Percentiles rank a stretch among this genome's conserved stretches.
phyloP scores from a whole-genome alignment of 2,329 filamentous ascomycete genomes.

The Colletotrichum sp. region DNA sequence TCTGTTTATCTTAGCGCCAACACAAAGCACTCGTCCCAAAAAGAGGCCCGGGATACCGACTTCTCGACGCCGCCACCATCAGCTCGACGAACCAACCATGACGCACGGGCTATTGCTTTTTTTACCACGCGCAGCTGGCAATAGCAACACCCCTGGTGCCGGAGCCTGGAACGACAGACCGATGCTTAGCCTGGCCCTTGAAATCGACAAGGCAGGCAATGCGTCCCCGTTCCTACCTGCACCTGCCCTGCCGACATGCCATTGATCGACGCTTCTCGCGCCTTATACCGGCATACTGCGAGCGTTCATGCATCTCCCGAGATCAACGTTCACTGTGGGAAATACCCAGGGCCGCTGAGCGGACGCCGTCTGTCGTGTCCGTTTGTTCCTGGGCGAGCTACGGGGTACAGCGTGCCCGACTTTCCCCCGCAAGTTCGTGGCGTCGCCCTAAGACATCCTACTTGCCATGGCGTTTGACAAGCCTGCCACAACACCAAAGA shows the following conservation, averaged over 20 bases:
- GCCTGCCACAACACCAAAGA: slow-evolving; percentile 15
- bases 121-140: background rate
- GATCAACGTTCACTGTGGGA: background rate
- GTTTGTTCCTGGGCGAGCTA: background rate
- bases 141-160: background rate
- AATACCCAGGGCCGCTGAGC: background rate
- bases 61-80: slow-evolving; percentile 12
- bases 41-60: background rate
- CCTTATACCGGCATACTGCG: background rate
- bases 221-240: background rate
- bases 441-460: slow-evolving; percentile 16
- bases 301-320: background rate
- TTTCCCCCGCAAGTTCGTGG: slow-evolving; percentile 18
- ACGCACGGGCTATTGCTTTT: slow-evolving; percentile 2
- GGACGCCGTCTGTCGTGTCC: background rate
- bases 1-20: background rate
- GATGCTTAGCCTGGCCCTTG: background rate
- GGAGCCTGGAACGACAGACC: slow-evolving; percentile 1
- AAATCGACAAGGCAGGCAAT: background rate
- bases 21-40: background rate
- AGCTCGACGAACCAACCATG: background rate
- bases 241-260: background rate
- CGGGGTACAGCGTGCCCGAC: background rate
- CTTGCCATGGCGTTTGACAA: slow-evolving; percentile 21
- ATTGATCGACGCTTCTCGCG: background rate